Evolutionary conservation across 306 rosid genomes (phyloP).

Genomic region (Lagenaria siceraria): DNA sequence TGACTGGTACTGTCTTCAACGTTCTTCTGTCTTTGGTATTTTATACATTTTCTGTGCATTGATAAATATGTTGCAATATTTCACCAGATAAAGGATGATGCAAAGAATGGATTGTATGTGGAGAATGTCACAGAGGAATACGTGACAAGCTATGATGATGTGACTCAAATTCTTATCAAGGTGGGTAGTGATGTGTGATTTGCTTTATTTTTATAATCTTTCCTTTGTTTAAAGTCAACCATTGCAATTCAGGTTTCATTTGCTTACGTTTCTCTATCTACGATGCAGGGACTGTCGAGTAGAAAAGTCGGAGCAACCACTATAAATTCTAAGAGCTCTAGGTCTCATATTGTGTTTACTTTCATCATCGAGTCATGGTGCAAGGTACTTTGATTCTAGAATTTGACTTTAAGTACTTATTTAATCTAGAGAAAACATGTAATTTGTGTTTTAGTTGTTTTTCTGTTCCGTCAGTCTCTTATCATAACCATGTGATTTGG

Average conservation of each 20-base stretch:
- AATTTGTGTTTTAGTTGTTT: neutral
- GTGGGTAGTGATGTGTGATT: slow-evolving; percentile 16
- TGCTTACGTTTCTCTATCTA: neutral
- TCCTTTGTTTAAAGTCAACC: neutral
- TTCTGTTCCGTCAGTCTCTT: neutral
- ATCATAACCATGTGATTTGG: neutral
- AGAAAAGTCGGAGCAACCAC: slow-evolving; percentile 91
- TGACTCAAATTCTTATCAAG: slow-evolving; percentile 80
- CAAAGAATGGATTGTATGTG: slow-evolving; percentile 48
- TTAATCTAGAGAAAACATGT: neutral
- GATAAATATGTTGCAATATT: slow-evolving; percentile 9
- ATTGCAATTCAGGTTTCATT: neutral
- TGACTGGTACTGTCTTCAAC: slow-evolving; percentile 4
- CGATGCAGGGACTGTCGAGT: slow-evolving; percentile 86
- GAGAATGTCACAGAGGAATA: slow-evolving; percentile 89
- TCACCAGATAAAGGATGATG: slow-evolving; percentile 66
- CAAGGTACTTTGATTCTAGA: slow-evolving; percentile 41
- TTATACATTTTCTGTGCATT: neutral
- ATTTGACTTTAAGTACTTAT: neutral
- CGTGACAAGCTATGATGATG: slow-evolving; percentile 84
- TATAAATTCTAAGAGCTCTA: slow-evolving; percentile 80
- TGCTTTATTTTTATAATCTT: neutral
- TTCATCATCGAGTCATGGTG: slow-evolving; percentile 85
- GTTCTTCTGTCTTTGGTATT: neutral
- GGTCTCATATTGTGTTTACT: slow-evolving; percentile 81